Percentiles rank a stretch among this genome's conserved stretches.
phyloP scores from a whole-genome alignment of 139 green algal genomes.

The Chlorella sp. region DNA sequence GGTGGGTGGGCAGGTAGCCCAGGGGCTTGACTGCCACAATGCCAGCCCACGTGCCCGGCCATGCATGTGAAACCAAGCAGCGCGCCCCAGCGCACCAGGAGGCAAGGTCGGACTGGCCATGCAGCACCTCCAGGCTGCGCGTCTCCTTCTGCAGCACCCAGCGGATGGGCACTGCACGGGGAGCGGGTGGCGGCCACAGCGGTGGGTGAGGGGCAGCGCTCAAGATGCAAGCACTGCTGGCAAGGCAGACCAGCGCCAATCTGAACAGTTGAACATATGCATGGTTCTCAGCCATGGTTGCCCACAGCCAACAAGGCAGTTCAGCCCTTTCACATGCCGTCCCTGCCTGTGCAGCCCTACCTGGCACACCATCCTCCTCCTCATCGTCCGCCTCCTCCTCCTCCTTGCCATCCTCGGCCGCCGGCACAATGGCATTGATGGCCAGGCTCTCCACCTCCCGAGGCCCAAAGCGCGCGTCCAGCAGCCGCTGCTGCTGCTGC shows the following conservation, averaged over 20 bases:
- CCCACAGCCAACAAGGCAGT: too few relatives aligned
- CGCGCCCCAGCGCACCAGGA: constrained; percentile 57
- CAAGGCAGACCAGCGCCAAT: too few relatives aligned
- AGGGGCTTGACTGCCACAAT: too few relatives aligned
- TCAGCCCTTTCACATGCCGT: too few relatives aligned
- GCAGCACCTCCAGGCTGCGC: constrained; percentile 70
- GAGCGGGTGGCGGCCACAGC: background rate
- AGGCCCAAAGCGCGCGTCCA: constrained; percentile 67
- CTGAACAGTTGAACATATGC: too few relatives aligned
- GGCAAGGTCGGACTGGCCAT: constrained; percentile 75
- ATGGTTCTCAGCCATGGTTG: too few relatives aligned
- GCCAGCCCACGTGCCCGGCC: too few relatives aligned
- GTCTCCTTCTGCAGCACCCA: constrained; percentile 74
- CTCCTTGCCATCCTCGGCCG: constrained; percentile 9
- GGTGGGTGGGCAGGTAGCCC: too few relatives aligned
- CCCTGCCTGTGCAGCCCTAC: too few relatives aligned
- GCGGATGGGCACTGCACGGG: constrained; percentile 38
- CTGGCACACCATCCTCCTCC: background rate
- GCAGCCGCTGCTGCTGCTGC: constrained; percentile 63
- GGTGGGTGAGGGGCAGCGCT: too few relatives aligned
- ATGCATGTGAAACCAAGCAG: too few relatives aligned
- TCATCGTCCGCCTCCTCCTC: constrained; percentile 26
- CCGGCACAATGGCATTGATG: constrained; percentile 52
- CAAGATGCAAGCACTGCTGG: too few relatives aligned
- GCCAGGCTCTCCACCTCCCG: constrained; percentile 63